Percentiles rank a stretch among this genome's conserved stretches.
These are phyloP conservation scores for Phytophthora pseudosyringae DNA, from an alignment of 352 stramenopile species.

Conservation along the genomic window DNA sequence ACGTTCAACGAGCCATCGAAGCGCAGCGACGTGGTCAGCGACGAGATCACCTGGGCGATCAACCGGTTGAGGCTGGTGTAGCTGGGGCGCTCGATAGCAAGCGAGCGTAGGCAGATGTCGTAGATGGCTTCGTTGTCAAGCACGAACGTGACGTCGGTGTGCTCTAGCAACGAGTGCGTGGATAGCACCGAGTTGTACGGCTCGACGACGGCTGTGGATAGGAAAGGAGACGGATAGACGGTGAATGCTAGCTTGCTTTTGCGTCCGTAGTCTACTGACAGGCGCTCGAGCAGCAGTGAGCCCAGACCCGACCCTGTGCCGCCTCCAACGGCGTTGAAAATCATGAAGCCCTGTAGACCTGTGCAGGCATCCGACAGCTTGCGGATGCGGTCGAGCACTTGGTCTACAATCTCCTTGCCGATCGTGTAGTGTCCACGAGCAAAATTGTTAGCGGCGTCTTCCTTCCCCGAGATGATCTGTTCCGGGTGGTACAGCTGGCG, in stretches of 20 bases:
- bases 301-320: not conserved
- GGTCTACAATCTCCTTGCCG: slow-evolving; percentile 96
- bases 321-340: slow-evolving; percentile 37
- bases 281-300: slow-evolving; percentile 1
- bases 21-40: slow-evolving; percentile 82
- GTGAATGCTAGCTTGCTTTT: slow-evolving; percentile 12
- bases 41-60: slow-evolving; percentile 93
- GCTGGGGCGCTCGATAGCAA: slow-evolving; percentile 91
- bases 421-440: slow-evolving; percentile 93
- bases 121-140: slow-evolving; percentile 5
- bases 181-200: slow-evolving; percentile 10
- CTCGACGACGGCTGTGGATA: not conserved
- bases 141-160: slow-evolving; percentile 1
- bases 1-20: slow-evolving; percentile 98
- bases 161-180: slow-evolving; percentile 7
- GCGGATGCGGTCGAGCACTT: slow-evolving; percentile 95
- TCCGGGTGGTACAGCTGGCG: slow-evolving; percentile 96
- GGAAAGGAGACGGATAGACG: not conserved
- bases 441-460: slow-evolving; percentile 92
- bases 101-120: slow-evolving; percentile 1
- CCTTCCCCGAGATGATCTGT: slow-evolving; percentile 25
- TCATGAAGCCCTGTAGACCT: slow-evolving; percentile 95
- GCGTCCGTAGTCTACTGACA: slow-evolving; percentile 5
- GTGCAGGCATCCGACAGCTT: slow-evolving; percentile 97
- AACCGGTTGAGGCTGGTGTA: slow-evolving; percentile 99